A percentile compares a stretch with the other conserved stretches of the same genome.
phyloP scores from a whole-genome alignment of 2,329 filamentous ascomycete species.

The Penicillium sp. region DNA sequence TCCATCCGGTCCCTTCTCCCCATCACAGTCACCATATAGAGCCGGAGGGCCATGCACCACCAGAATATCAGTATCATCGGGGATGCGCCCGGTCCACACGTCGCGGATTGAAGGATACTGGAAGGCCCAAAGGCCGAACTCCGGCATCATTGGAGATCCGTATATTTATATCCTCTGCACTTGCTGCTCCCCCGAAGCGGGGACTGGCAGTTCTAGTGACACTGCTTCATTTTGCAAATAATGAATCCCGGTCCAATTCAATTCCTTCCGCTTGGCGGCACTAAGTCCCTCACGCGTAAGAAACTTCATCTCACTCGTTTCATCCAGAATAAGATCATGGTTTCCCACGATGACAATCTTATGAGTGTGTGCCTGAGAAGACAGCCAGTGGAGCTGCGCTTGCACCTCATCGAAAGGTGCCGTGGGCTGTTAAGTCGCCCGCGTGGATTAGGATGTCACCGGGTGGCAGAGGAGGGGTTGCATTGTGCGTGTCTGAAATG shows the following conservation, averaged over 20 bases:
- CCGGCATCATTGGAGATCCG: too few relatives aligned
- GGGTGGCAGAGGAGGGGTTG: conserved; percentile 35
- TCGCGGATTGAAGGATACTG: too few relatives aligned
- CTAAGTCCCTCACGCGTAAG: conserved; percentile 9
- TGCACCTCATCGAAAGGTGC: conserved; percentile 44
- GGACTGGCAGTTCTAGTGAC: conserved; percentile 7
- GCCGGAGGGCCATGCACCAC: too few relatives aligned
- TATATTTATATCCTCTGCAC: too few relatives aligned
- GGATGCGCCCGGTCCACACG: too few relatives aligned
- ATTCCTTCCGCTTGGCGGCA: conserved; percentile 3
- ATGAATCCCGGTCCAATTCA: conserved; percentile 19
- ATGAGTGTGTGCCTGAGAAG: conserved; percentile 38
- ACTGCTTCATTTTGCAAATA: conserved; percentile 10
- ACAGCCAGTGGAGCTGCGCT: conserved; percentile 44
- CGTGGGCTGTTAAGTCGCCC: conserved; percentile 50
- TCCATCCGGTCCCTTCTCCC: too few relatives aligned
- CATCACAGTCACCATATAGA: too few relatives aligned
- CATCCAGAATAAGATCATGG: conserved; percentile 39
- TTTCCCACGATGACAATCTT: conserved; percentile 52
- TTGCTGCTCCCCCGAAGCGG: background rate
- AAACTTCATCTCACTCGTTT: conserved; percentile 9
- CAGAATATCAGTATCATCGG: too few relatives aligned
- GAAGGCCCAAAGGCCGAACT: too few relatives aligned
- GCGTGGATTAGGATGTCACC: conserved; percentile 51
- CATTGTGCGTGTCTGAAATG: conserved; percentile 49